These are phyloP conservation scores for Halophytophthora polymorphica DNA, from an alignment of 352 stramenopile genomes.

Conservation along the genomic window DNA sequence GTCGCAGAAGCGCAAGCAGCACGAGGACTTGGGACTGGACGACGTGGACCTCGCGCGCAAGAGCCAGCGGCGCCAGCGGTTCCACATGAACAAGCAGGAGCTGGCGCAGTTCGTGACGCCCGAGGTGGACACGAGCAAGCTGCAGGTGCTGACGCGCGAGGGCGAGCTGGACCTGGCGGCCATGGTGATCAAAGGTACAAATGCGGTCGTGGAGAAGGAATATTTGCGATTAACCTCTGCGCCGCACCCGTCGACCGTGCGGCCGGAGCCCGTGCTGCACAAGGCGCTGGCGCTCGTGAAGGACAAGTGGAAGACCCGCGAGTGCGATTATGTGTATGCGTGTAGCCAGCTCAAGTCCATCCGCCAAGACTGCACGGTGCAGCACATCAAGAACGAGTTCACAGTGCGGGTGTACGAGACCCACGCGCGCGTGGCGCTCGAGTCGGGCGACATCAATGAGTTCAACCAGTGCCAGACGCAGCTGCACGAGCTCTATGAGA, in stretches of 20 bases:
- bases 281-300: slow-evolving; percentile 86
- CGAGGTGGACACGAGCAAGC: slow-evolving; percentile 62
- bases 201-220: slow-evolving; percentile 95
- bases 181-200: slow-evolving; percentile 94
- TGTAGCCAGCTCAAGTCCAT: slow-evolving; percentile 99
- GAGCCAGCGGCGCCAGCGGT: slow-evolving; percentile 69
- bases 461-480: slow-evolving; percentile 95
- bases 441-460: slow-evolving; percentile 95
- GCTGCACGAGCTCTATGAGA: slow-evolving; percentile 86
- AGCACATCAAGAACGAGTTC: slow-evolving; percentile 96
- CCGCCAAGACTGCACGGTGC: slow-evolving; percentile 97
- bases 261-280: slow-evolving; percentile 90
- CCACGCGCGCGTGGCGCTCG: slow-evolving; percentile 94
- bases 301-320: slow-evolving; percentile 81
- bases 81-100: slow-evolving; percentile 70
- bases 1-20: slow-evolving; percentile 68
- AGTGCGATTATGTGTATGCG: slow-evolving; percentile 92
- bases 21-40: slow-evolving; percentile 32
- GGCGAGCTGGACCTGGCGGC: slow-evolving; percentile 82
- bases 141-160: slow-evolving; percentile 73
- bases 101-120: slow-evolving; percentile 60
- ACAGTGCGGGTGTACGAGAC: slow-evolving; percentile 97
- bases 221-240: slow-evolving; percentile 97
- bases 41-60: slow-evolving; percentile 61
- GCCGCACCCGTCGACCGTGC: slow-evolving; percentile 93